These are phyloP conservation scores for Rhynchosporium secalis DNA, from an alignment of 2,329 filamentous ascomycete genomes.

Conservation along the genomic window DNA sequence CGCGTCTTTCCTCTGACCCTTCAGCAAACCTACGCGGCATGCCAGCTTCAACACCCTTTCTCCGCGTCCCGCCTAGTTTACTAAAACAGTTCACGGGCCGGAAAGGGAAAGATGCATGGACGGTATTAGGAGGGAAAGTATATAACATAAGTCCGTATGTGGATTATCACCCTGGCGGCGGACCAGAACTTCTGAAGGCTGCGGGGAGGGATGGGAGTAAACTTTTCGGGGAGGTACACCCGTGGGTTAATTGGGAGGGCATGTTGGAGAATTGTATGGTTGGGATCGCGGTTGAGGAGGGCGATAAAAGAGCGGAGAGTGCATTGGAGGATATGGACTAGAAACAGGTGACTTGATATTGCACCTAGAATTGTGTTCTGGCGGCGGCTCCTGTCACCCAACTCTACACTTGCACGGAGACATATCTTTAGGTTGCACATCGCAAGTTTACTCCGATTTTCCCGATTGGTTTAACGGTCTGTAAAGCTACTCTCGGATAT, in stretches of 20 bases:
- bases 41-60: constrained; percentile 51
- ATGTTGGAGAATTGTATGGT: constrained; percentile 66
- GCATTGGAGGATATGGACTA: constrained; percentile 64
- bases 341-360: constrained; percentile 7
- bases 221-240: constrained; percentile 66
- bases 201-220: constrained; percentile 63
- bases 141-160: constrained; percentile 93
- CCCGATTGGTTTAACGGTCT: no score
- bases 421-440: no score
- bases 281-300: constrained; percentile 62
- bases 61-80: constrained; percentile 80
- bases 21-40: constrained; percentile 67
- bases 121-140: constrained; percentile 81
- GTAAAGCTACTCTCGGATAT: no score
- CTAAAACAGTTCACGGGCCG: constrained; percentile 78
- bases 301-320: constrained; percentile 39
- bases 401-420: no score
- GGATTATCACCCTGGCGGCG: constrained; percentile 86
- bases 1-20: constrained; percentile 66
- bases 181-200: constrained; percentile 66
- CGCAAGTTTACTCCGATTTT: no score
- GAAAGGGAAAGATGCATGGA: constrained; percentile 68
- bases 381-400: background rate
- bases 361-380: background rate
- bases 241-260: constrained; percentile 72